Evolutionary conservation across 2,329 filamentous ascomycete genomes (phyloP).

Genomic region (Berkeleyomyces rouxiae): DNA sequence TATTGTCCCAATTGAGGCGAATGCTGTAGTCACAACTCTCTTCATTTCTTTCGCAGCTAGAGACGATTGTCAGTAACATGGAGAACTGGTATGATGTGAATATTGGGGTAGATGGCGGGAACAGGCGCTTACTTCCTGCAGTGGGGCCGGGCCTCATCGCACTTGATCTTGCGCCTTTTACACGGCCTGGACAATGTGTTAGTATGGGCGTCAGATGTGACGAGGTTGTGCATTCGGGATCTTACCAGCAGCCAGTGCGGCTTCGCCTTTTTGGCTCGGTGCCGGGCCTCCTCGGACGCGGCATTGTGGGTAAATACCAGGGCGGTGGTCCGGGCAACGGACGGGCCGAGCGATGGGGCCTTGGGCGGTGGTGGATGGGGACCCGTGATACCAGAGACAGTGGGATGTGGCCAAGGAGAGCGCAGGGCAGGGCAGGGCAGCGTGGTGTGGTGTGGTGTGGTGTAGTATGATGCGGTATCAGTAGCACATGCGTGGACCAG

Average conservation of each 20-base stretch:
- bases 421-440: not conserved
- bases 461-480: not conserved
- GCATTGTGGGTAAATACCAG: constrained; percentile 20
- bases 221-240: not conserved
- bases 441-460: not conserved
- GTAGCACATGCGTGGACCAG: constrained; percentile 1
- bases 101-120: not conserved
- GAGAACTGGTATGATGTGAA: not conserved
- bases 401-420: too few relatives aligned
- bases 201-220: not conserved
- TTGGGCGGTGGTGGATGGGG: not conserved
- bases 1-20: constrained; percentile 64
- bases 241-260: constrained; percentile 31
- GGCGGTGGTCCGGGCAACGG: too few relatives aligned
- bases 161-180: constrained; percentile 58
- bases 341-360: too few relatives aligned
- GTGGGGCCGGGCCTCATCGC: constrained; percentile 58
- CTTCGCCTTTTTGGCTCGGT: constrained; percentile 29
- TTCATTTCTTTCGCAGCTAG: constrained; percentile 48
- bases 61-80: not conserved
- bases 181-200: constrained; percentile 42
- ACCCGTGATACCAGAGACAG: too few relatives aligned
- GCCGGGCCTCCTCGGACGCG: constrained; percentile 27
- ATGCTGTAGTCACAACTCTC: constrained; percentile 70
- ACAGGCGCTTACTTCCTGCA: constrained; percentile 41